These are phyloP conservation scores for Chrysopogon serrulatus DNA, from an alignment of 176 grass and related monocot species.

Conservation along the genomic window DNA sequence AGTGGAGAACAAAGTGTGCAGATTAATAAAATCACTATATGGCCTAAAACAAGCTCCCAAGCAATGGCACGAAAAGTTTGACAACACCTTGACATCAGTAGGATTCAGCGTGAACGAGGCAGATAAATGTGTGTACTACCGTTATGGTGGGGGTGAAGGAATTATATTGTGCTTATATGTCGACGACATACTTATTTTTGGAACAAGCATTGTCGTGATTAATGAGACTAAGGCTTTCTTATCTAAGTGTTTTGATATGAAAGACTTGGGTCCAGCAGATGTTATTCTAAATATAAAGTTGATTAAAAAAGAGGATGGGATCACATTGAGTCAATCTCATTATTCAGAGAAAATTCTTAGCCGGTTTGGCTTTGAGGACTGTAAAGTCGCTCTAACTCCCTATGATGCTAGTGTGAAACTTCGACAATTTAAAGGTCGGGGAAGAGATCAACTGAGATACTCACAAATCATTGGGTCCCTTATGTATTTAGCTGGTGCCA, in stretches of 20 bases:
- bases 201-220: background rate
- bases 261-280: background rate
- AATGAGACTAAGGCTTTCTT: background rate
- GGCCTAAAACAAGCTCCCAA: background rate
- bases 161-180: background rate
- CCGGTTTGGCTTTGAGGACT: background rate
- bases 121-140: background rate
- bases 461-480: background rate
- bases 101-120: background rate
- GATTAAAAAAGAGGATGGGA: background rate
- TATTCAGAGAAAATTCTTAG: background rate
- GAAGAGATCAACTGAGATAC: background rate
- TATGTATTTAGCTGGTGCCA: background rate
- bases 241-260: background rate
- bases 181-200: background rate
- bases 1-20: background rate
- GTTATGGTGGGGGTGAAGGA: background rate
- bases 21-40: background rate
- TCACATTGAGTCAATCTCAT: background rate
- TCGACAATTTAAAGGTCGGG: background rate
- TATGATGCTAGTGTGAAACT: background rate
- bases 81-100: background rate
- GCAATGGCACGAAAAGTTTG: background rate
- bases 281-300: background rate
- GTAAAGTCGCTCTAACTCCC: background rate